A percentile compares a stretch with the other conserved stretches of the same genome.
Evolutionary conservation across 331 rosid genomes (phyloP).

Genomic region (Dryas integrifolia): DNA sequence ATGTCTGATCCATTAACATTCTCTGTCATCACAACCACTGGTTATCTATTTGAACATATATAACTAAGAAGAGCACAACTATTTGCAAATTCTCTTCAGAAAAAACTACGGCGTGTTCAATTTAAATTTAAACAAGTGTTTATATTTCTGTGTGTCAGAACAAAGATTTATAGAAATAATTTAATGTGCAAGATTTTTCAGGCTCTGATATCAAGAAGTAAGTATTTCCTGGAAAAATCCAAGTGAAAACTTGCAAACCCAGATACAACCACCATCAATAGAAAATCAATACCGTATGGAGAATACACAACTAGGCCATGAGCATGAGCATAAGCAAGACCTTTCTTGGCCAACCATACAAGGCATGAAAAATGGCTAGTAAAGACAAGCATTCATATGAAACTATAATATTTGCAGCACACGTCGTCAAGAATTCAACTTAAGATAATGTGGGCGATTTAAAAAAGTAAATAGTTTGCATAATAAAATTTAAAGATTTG

Average conservation of each 20-base stretch:
- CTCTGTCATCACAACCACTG: slow-evolving; percentile 34
- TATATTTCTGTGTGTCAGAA: background rate
- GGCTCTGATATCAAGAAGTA: background rate
- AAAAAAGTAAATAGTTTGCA: background rate
- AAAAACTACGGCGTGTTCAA: background rate
- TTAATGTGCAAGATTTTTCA: background rate
- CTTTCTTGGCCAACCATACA: background rate
- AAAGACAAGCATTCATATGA: background rate
- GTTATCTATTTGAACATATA: background rate
- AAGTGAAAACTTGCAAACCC: background rate
- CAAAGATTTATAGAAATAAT: background rate
- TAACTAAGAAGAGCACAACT: background rate
- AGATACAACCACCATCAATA: background rate
- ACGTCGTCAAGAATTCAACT: background rate
- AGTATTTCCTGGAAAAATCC: background rate
- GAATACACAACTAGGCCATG: background rate
- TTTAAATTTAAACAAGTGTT: background rate
- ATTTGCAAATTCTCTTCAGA: background rate
- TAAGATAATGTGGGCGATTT: background rate
- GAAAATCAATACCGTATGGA: background rate
- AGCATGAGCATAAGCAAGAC: background rate
- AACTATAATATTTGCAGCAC: background rate
- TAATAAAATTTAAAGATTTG: background rate
- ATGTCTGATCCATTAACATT: slow-evolving; percentile 58
- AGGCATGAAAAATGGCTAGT: background rate